phyloP scores from a whole-genome alignment of 2,329 filamentous ascomycete species.

The Cyphellophora attinorum region DNA sequence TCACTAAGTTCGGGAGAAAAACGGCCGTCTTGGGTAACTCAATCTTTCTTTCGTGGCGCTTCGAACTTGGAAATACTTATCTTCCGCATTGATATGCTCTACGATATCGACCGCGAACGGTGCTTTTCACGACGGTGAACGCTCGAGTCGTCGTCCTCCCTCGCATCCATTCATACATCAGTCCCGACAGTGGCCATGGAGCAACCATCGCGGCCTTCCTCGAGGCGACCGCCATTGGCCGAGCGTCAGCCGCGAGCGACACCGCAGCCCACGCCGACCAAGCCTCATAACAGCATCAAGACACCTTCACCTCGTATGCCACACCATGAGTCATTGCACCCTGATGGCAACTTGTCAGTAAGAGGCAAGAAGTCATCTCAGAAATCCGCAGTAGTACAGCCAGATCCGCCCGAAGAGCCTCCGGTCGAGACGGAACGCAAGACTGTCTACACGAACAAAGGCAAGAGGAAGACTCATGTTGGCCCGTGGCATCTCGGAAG shows the following conservation, averaged over 20 bases:
- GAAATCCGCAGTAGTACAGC: no score
- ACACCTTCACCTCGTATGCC: conserved; percentile 11
- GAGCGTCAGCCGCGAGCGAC: conserved; percentile 15
- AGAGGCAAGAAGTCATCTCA: conserved; percentile 7
- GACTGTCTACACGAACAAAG: conserved; percentile 45
- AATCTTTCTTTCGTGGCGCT: no score
- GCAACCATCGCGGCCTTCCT: neutral
- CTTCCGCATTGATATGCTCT: no score
- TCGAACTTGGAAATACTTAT: no score
- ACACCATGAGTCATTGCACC: conserved; percentile 21
- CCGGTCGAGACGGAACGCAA: conserved; percentile 35
- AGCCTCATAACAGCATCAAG: conserved; percentile 2
- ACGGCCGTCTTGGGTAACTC: no score
- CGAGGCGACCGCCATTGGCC: conserved; percentile 12
- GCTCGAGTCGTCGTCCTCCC: no score
- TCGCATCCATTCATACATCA: no score
- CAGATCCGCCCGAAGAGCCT: conserved; percentile 14
- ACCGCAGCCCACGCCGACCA: conserved; percentile 5
- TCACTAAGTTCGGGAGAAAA: no score
- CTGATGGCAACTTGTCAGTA: conserved; percentile 17
- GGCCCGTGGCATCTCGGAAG: conserved; percentile 90
- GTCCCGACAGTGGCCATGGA: no score
- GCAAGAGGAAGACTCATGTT: conserved; percentile 60
- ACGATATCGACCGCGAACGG: no score
- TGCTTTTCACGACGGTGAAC: no score